These are phyloP conservation scores for Alternaria novae-zelandiae DNA, from an alignment of 2,329 filamentous ascomycete genomes.

Conservation along the genomic window DNA sequence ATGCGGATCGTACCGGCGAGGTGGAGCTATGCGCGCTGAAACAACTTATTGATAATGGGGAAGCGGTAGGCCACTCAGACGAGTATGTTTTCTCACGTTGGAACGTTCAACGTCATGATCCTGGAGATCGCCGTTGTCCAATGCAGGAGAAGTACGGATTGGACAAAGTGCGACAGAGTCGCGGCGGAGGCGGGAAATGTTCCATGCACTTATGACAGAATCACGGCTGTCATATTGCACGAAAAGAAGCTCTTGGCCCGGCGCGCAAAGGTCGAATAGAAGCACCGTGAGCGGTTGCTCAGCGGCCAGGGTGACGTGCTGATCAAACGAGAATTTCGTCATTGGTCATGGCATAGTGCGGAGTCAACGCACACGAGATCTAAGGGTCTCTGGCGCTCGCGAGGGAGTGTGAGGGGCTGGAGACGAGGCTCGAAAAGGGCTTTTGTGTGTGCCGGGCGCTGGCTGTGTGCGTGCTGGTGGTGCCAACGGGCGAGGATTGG, in stretches of 20 bases:
- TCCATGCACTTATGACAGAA: constrained; percentile 3
- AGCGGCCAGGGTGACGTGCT: constrained; percentile 19
- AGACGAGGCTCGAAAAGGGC: neutral
- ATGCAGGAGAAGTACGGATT: constrained; percentile 5
- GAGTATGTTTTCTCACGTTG: constrained; percentile 13
- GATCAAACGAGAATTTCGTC: constrained; percentile 27
- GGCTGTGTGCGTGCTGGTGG: neutral
- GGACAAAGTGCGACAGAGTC: constrained; percentile 7
- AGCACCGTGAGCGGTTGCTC: constrained; percentile 16
- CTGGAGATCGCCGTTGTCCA: constrained; percentile 27
- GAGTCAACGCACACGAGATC: neutral
- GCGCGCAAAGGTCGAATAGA: constrained; percentile 15
- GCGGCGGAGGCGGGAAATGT: constrained; percentile 9
- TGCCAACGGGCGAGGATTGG: constrained; percentile 1
- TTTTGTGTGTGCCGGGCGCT: neutral
- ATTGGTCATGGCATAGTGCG: constrained; percentile 13
- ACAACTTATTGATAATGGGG: constrained; percentile 13
- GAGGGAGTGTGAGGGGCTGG: neutral
- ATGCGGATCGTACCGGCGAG: constrained; percentile 19
- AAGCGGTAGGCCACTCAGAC: constrained; percentile 16
- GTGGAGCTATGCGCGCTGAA: constrained; percentile 14
- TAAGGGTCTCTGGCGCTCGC: neutral
- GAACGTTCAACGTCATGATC: constrained; percentile 28
- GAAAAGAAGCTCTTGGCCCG: constrained; percentile 17
- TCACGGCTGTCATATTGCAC: neutral